These are phyloP conservation scores for Chenopodium quinoa DNA, from an alignment of 148 eudicot genomes.

Conservation along the genomic window DNA sequence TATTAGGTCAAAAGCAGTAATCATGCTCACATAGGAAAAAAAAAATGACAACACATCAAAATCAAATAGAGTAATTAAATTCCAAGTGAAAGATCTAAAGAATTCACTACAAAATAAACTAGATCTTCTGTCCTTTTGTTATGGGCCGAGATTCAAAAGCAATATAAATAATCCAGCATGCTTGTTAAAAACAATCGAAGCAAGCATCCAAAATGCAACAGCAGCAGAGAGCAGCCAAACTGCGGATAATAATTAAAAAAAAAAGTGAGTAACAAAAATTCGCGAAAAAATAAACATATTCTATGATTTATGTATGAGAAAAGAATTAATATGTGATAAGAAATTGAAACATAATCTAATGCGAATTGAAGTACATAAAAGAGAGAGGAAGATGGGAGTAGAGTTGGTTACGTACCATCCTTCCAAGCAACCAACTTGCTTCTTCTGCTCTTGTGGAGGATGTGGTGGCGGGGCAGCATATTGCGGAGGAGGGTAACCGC, in stretches of 20 bases:
- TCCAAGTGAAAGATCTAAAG: not conserved
- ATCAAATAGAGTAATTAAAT: too few species aligned
- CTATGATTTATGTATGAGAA: too few species aligned
- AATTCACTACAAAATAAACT: not conserved
- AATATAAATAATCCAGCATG: too few species aligned
- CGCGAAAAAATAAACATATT: too few species aligned
- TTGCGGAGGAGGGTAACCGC: slow-evolving; percentile 19
- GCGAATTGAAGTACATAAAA: too few species aligned
- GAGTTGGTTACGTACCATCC: not conserved
- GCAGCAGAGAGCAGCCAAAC: slow-evolving; percentile 73
- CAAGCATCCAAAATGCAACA: slow-evolving; percentile 73
- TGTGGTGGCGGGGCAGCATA: slow-evolving; percentile 2
- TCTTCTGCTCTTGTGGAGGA: slow-evolving; percentile 6
- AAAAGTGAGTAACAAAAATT: not conserved
- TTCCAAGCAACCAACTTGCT: slow-evolving; percentile 18
- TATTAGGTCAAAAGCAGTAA: too few species aligned
- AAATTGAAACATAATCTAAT: too few species aligned
- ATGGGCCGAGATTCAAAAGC: too few species aligned
- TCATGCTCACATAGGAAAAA: too few species aligned
- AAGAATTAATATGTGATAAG: too few species aligned
- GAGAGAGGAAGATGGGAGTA: too few species aligned
- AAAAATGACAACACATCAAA: too few species aligned
- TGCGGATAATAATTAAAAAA: not conserved
- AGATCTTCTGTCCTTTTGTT: not conserved
- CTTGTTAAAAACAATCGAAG: slow-evolving; percentile 35